A percentile compares a stretch with the other conserved stretches of the same genome.
These are phyloP conservation scores for Cupressus sempervirens DNA, from an alignment of 75 land plant genomes.

Conservation along the genomic window DNA sequence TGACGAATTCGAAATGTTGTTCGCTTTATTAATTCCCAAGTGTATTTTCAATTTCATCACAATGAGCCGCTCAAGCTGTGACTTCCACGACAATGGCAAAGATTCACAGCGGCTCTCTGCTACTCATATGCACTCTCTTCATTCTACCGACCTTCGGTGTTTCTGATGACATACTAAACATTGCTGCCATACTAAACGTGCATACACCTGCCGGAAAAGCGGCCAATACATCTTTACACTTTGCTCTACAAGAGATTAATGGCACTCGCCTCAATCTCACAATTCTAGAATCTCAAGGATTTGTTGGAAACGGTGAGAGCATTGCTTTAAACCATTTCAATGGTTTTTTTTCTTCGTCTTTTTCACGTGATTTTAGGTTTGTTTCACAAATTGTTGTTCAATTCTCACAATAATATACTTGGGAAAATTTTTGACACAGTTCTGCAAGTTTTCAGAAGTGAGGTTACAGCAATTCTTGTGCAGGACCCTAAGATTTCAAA, in stretches of 20 bases:
- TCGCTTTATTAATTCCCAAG: too few species aligned
- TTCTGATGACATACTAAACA: not conserved
- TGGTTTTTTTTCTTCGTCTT: too few species aligned
- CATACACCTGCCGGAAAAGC: not conserved
- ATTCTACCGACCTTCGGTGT: not conserved
- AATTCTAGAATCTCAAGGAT: not conserved
- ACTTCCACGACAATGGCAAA: too few species aligned
- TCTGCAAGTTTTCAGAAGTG: not conserved
- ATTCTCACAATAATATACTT: not conserved
- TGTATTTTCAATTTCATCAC: too few species aligned
- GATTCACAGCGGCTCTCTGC: not conserved
- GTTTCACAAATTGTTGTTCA: too few species aligned
- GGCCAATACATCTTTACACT: not conserved
- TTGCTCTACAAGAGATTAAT: not conserved
- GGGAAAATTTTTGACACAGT: not conserved
- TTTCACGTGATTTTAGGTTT: too few species aligned
- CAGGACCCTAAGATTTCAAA: not conserved
- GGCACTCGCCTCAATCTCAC: not conserved
- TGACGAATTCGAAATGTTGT: too few species aligned
- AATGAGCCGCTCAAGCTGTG: too few species aligned
- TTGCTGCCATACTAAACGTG: not conserved
- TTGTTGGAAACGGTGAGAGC: not conserved
- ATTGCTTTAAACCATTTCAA: too few species aligned
- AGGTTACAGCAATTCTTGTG: not conserved
- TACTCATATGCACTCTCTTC: not conserved